Percentiles rank a stretch among this genome's conserved stretches.
These are phyloP conservation scores for Dactylellina leptospora DNA, from an alignment of 2,329 filamentous ascomycete species.

Conservation along the genomic window DNA sequence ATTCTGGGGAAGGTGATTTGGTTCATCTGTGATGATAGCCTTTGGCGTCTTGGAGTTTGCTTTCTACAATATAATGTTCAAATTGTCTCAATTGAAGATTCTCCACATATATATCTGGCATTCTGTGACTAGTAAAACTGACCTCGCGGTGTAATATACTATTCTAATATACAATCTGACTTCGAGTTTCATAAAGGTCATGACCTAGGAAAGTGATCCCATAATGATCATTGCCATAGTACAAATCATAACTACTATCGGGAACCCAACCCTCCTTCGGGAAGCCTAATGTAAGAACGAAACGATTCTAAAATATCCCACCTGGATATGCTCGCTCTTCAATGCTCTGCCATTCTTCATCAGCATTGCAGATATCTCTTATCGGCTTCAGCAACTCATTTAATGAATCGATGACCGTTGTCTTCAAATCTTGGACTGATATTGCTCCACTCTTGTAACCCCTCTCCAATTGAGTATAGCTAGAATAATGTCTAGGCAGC, in stretches of 20 bases:
- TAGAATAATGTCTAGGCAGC: conserved; percentile 6
- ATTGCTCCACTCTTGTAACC: conserved; percentile 16
- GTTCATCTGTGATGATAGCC: not conserved
- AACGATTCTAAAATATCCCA: not conserved
- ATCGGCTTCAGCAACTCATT: conserved; percentile 15
- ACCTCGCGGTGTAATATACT: conserved; percentile 5
- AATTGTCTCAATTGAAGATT: not conserved
- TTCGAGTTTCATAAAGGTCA: too few relatives aligned
- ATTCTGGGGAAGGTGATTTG: not conserved
- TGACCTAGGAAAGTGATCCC: too few relatives aligned
- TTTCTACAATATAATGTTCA: not conserved
- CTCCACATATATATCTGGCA: too few relatives aligned
- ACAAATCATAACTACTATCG: too few relatives aligned
- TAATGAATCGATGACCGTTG: conserved; percentile 1
- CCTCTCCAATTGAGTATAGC: conserved; percentile 15
- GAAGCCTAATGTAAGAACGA: too few relatives aligned
- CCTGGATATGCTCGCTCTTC: not conserved
- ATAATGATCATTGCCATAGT: too few relatives aligned
- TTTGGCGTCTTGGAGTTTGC: not conserved
- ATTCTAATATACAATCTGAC: conserved; percentile 11
- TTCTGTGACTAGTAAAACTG: not conserved
- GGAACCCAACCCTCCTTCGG: too few relatives aligned
- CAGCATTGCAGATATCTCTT: conserved; percentile 1
- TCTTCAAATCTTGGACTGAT: conserved; percentile 14
- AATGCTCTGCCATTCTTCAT: conserved; percentile 18